These are phyloP conservation scores for Teratosphaeriaceae sp. DNA, from an alignment of 2,329 filamentous ascomycete species.

Conservation along the genomic window DNA sequence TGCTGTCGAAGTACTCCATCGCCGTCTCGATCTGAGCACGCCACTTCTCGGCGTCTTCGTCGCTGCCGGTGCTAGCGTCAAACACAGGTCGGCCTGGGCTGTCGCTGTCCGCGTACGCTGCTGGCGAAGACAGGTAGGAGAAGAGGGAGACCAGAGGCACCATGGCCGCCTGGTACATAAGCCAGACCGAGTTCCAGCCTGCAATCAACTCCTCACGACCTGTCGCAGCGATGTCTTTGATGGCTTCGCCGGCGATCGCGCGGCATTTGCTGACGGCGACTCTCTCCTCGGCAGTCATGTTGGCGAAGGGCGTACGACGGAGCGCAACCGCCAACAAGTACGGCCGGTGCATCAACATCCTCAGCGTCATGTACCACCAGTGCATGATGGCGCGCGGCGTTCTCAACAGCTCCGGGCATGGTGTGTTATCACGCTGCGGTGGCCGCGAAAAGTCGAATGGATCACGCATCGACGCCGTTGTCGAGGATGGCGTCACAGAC, in stretches of 20 bases:
- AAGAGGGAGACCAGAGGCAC: slow-evolving; percentile 70
- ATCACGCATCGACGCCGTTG: slow-evolving; percentile 11
- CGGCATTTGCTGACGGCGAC: slow-evolving; percentile 63
- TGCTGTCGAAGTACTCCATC: slow-evolving; percentile 37
- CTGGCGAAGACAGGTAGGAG: slow-evolving; percentile 18
- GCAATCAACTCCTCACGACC: slow-evolving; percentile 69
- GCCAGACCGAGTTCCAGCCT: slow-evolving; percentile 77
- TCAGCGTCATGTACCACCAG: slow-evolving; percentile 73
- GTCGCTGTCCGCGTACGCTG: slow-evolving; percentile 30
- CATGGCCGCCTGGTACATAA: slow-evolving; percentile 74
- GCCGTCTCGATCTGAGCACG: slow-evolving; percentile 34
- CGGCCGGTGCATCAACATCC: slow-evolving; percentile 68
- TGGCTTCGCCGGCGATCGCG: slow-evolving; percentile 61
- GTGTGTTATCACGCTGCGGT: slow-evolving; percentile 45
- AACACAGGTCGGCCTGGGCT: slow-evolving; percentile 41
- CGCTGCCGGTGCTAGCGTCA: slow-evolving; percentile 12
- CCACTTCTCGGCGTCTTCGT: slow-evolving; percentile 35
- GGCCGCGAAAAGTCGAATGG: slow-evolving; percentile 51
- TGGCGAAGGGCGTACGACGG: slow-evolving; percentile 46
- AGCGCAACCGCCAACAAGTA: slow-evolving; percentile 59
- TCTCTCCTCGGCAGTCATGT: slow-evolving; percentile 55
- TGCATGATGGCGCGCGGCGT: slow-evolving; percentile 70
- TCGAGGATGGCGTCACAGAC: slow-evolving; percentile 9
- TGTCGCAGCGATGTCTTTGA: slow-evolving; percentile 64
- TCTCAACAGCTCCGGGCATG: slow-evolving; percentile 8